phyloP scores from a whole-genome alignment of 345 rosid genomes.

The Populus tremula region DNA sequence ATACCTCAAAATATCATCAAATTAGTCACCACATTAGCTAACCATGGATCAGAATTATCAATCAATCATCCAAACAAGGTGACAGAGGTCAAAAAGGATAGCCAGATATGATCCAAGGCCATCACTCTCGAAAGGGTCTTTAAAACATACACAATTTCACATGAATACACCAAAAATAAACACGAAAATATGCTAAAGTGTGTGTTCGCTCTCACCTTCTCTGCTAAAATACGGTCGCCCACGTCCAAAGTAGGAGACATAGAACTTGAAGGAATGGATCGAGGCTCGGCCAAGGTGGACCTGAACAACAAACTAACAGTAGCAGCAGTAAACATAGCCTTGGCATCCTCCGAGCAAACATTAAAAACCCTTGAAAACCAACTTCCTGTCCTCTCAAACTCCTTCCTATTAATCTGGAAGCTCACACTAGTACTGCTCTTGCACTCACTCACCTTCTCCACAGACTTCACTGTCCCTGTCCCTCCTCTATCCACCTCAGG shows the following conservation, averaged over 20 bases:
- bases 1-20: too few species aligned
- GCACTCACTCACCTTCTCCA: background rate
- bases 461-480: conserved; percentile 14
- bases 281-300: conserved; percentile 78
- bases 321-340: conserved; percentile 75
- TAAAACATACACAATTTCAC: too few species aligned
- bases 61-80: too few species aligned
- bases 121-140: too few species aligned
- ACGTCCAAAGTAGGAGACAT: conserved; percentile 87
- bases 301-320: conserved; percentile 74
- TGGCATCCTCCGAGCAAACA: conserved; percentile 73
- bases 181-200: background rate
- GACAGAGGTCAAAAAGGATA: too few species aligned
- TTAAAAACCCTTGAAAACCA: conserved; percentile 61
- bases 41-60: too few species aligned
- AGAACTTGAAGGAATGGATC: conserved; percentile 75
- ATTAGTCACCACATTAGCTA: too few species aligned
- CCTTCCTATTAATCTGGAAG: conserved; percentile 35
- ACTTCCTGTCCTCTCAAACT: conserved; percentile 31
- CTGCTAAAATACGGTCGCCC: conserved; percentile 84
- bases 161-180: too few species aligned
- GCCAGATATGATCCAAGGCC: too few species aligned
- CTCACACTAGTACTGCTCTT: conserved; percentile 7
- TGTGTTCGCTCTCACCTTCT: conserved; percentile 54
- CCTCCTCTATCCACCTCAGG: conserved; percentile 47